Base-by-base conservation (phyloP, 345 rosid genomes). In the Salix brachista region DNA sequence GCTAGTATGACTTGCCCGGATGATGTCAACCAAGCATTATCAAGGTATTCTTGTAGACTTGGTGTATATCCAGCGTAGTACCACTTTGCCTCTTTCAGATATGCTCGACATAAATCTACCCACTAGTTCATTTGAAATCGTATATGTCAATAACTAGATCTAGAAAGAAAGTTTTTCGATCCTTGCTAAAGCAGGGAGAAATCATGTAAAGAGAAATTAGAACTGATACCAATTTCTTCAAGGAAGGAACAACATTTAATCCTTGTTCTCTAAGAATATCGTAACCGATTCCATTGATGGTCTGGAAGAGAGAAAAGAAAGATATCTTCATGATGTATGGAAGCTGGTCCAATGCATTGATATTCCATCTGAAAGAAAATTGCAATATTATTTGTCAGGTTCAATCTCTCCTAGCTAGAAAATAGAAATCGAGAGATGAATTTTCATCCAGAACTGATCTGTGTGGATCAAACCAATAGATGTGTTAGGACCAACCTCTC, bases 61-160 rank as follows among this genome's bases (percentile, higher is more conserved):
- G 92, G 91, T 16, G 56, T 86, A 18, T 79, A 68, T 56, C 84
- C 84, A 23, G 34, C 69, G 16, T 75, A 11, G 62, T 71, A 78
- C 93, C 93, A 88, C 64, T 80, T 71, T 0, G 91, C 30, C 88
- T 90, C 91, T 70, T 58, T 11, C 42, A 88, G 64, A 71, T 66
- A 88, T 16, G 86, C 4, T 78, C 50, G 67, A 64, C 84, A 84
- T 41, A 83, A 3, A 78, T 84, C 81, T 42, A 73, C 74, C 93
- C 90, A 86, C 93, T 88, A 76, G 52, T 14, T 46, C 52, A 46
- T 46, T 46, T 46, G 52, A 10, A 46, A 46, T 46, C 52, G 17
- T 14, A 14, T 46, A 14, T 46, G 52, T 46, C 52, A 46, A 14
- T 9, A 46, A 14, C 52, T 46, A 46, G 32, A 30, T 30, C 32